Evolutionary conservation across 805 yeast genomes (phyloP), one percentile per base, ranked within the genome.

Genomic region (Nakazawaea ishiwadae): DNA sequence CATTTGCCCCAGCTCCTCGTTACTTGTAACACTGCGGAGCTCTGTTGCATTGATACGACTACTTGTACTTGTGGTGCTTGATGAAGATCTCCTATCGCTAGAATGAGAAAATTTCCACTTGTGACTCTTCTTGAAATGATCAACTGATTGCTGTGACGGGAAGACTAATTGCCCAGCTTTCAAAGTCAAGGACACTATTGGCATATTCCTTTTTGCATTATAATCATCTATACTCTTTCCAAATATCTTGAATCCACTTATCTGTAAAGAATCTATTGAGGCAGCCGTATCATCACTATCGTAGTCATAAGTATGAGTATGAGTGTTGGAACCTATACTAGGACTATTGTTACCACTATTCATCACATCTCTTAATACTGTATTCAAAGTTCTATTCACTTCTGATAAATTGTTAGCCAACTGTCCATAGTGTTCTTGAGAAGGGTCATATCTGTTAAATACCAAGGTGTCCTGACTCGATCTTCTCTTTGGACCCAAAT

Each of bases 81-180:
- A 19, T 8, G 33, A 28, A 3, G 38, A 27, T 3, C 43, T 12
- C 16, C 34, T 27, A 7, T 39, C 43, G 16, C 33, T 21, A 2
- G 43, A 10, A 9, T 34, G 30, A 9, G 23, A 30, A 19, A 35
- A 18, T 23, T 24, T 29, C 41, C 41, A 35, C 35, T 45, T 45
- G 14, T 42, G 40, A 14, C 37, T 31, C 29, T 35, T 37, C 29
- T 33, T 42, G 38, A 33, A 47, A 21, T 42, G 28, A 18, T 37
- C 44, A 15, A 47, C 23, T 5, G 48, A 37, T 16, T 35, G 37
- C 27, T 34, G 31, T 0, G 50, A 45, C 3, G 50, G 45, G 31
- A 47, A 47, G 9, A 47, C 29, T 19, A 43, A 35, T n/a, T 23
- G 39, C 2, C 50, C 50, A 11, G 42, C n/a, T n/a, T 38, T 39